Evolutionary conservation across 495 filamentous ascomycete genomes (phyloP).

Genomic region (Sphaerosporella brunnea): DNA sequence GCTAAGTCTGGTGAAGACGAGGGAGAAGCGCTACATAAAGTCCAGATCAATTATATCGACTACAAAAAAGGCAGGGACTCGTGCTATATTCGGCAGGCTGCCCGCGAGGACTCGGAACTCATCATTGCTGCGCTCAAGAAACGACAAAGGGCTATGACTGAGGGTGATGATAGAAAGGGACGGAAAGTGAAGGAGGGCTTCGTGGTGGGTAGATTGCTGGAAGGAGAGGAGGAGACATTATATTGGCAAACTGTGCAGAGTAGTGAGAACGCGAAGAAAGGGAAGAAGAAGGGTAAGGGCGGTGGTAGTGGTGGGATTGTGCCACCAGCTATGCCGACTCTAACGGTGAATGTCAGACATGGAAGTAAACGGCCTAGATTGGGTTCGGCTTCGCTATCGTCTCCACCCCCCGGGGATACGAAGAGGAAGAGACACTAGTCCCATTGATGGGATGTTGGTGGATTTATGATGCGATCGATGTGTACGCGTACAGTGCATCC

Average conservation of each 20-base stretch:
- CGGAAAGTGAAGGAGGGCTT: slow-evolving; percentile 12
- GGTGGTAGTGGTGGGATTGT: too few species aligned
- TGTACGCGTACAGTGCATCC: too few species aligned
- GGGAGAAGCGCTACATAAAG: background rate
- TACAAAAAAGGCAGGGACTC: slow-evolving; percentile 17
- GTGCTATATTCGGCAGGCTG: slow-evolving; percentile 18
- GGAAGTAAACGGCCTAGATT: too few species aligned
- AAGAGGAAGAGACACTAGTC: too few species aligned
- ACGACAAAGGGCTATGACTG: slow-evolving; percentile 17
- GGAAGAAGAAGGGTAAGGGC: background rate
- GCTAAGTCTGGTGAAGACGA: background rate
- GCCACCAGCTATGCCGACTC: too few species aligned
- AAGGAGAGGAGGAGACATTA: slow-evolving; percentile 16
- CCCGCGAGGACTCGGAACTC: slow-evolving; percentile 16
- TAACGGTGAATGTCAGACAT: too few species aligned
- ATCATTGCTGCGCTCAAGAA: slow-evolving; percentile 17
- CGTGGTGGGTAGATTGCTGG: slow-evolving; percentile 15
- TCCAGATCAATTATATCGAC: slow-evolving; percentile 23
- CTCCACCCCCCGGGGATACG: too few species aligned
- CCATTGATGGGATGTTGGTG: too few species aligned
- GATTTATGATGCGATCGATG: too few species aligned
- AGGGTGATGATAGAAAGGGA: slow-evolving; percentile 19
- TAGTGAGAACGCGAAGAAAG: background rate
- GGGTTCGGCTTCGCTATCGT: too few species aligned
- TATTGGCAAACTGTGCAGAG: slow-evolving; percentile 16